Base-by-base conservation (phyloP, 352 stramenopile genomes). In the Phytopythium helicoides region DNA sequence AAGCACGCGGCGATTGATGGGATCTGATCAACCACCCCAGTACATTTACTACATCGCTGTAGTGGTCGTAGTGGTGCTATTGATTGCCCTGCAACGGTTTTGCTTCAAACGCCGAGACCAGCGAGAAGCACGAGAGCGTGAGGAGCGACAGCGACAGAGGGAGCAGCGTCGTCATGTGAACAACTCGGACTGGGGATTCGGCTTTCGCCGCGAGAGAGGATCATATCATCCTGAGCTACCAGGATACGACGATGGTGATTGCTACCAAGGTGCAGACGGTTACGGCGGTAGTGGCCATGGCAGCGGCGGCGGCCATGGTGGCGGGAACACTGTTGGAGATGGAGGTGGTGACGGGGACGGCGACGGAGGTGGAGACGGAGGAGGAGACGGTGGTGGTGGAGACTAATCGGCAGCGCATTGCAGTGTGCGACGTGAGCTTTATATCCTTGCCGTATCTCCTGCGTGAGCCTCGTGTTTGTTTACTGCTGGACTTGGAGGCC, bases 171-270 rank as follows among this genome's bases (percentile, higher is more conserved):
- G 10, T n/a, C 19, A 46, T 12, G 39, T 46, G 39, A 46, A 18
- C 18, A 22, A 46, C 39, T 46, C 39, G 39, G 19, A 31, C 39
- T 46, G 39, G 39, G 39, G 39, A 12, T 46, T 46, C 19, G 19
- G 40, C 21, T 47, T 46, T 22, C 39, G 39, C 4, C 18, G 39
- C 19, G 19, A 46, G 19, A 18, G 39, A 46, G 39, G 39, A 8
- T 46, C 39, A 3, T 28, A 28, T 22, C 39, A 46, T 14, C 39
- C 39, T 22, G 18, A 28, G 5, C 39, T 46, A 6, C 19, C 39
- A 19, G 39, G 18, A 28, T 18, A 46, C 39, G 39, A 22, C 39
- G 39, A 22, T 1, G 19, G 39, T 7, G 19, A 47, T n/a, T 15
- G n/a, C n/a, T n/a, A n/a, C n/a, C n/a, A n/a, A n/a, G n/a, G n/a